phyloP scores from a whole-genome alignment of 208 protist species.

The Tritrichomonas musculus region DNA sequence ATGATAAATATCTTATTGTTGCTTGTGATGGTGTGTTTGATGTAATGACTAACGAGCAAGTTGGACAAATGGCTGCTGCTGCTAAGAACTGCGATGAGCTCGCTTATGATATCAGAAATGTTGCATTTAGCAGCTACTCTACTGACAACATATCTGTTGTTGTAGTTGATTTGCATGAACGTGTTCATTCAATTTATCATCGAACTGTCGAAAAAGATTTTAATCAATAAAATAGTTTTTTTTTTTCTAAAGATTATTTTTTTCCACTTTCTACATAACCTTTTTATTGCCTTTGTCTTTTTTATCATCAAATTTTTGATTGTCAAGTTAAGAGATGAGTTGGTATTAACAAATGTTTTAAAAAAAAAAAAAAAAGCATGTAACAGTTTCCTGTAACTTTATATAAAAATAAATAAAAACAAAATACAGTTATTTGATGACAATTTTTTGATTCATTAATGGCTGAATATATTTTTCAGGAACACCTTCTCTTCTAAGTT shows the following conservation, averaged over 20 bases:
- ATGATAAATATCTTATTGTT: not conserved
- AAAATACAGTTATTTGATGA: not conserved
- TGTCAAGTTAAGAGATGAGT: no score
- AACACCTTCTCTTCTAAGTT: not conserved
- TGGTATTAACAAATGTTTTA: no score
- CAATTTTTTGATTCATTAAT: not conserved
- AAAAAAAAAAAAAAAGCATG: not conserved
- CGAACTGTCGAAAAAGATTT: no score
- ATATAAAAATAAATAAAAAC: not conserved
- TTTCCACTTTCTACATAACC: no score
- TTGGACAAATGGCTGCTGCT: not conserved
- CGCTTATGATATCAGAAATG: not conserved
- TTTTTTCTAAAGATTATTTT: no score
- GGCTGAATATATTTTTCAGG: constrained; percentile 23
- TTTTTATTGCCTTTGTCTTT: no score
- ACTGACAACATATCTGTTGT: not conserved
- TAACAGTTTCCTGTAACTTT: not conserved
- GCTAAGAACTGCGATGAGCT: not conserved
- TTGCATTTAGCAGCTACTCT: not conserved
- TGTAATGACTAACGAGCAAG: not conserved
- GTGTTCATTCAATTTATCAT: no score
- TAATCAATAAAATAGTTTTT: no score
- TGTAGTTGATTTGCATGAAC: not conserved
- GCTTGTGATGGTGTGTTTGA: not conserved
- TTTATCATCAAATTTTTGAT: no score